Base-by-base conservation (phyloP, 495 filamentous ascomycete species). In the Chaetomium cochliodes region DNA sequence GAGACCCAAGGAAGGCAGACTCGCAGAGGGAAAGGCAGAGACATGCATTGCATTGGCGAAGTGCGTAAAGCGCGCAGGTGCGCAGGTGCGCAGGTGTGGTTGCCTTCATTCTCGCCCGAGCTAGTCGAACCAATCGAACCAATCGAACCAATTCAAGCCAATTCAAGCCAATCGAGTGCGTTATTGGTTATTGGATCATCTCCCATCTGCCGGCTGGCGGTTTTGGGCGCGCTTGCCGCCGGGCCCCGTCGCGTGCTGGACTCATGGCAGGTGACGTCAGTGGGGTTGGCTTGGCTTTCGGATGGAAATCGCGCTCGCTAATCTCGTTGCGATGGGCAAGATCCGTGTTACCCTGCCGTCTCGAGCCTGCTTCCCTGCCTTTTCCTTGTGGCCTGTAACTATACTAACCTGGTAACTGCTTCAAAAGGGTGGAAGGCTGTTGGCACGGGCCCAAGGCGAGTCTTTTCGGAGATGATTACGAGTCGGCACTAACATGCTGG, bases 191-290 rank as follows among this genome's bases (percentile, higher is more conserved):
- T 50, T 50, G 46, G 46, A 20, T 50, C 8, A 50, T 50, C 16
- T 37, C 39, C 39, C 50, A 39, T 63, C 52, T 46, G 60, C 23
- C 9, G 15, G 33, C 30, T n/a, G 59, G 23, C 47, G 13, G 59
- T 13, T 52, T 54, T 26, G n/a, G 52, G 61, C 51, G 61, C 61
- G 60, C 51, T 57, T 63, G 61, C 61, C 61, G 41, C 46, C 46
- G 51, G 56, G 20, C 13, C 13, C 28, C 46, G 46, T 60, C 58
- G 46, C 58, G 44, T 61, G 46, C 46, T 52, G 28, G 30, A 22
- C 44, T 25, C 44, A 50, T 61, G 46, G 46, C 13, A 9, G 37
- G 61, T 63, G 61, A 63, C 61, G 61, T 63, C 61, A 63, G 41
- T 42, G 9, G 46, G 46, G 44, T 18, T 20, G 46, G 46, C 8